These are phyloP conservation scores for Dioscorea zingiberensis DNA, from an alignment of 106 monocot genomes.

Conservation along the genomic window DNA sequence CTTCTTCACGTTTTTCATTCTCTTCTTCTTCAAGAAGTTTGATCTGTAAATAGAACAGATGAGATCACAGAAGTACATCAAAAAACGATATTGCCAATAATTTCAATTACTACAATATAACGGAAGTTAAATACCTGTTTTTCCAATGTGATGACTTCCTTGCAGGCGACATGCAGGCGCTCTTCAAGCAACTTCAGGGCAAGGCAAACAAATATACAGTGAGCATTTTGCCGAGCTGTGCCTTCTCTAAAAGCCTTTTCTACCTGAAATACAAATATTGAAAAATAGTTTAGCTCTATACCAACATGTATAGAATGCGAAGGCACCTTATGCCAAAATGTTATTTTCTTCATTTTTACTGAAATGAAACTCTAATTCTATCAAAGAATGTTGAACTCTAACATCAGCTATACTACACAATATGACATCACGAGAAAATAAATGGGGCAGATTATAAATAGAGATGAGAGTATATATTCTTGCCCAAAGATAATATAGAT, in stretches of 20 bases:
- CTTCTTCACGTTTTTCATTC: conserved; percentile 89
- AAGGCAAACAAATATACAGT: conserved; percentile 80
- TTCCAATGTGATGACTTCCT: conserved; percentile 88
- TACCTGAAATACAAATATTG: conserved; percentile 35
- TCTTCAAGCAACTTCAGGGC: conserved; percentile 86
- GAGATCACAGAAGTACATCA: not conserved
- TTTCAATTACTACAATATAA: not conserved
- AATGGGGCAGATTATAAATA: too few species aligned
- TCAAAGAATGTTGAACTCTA: too few species aligned
- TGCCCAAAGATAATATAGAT: too few species aligned
- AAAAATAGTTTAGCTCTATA: not conserved
- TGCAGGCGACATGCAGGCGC: conserved; percentile 90
- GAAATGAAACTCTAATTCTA: too few species aligned
- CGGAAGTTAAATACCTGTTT: conserved; percentile 57
- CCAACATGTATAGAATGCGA: not conserved
- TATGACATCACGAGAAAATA: too few species aligned
- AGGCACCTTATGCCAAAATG: not conserved
- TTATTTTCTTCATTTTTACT: too few species aligned
- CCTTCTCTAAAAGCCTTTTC: conserved; percentile 99
- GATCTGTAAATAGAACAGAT: conserved; percentile 35
- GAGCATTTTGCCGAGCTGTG: conserved; percentile 92
- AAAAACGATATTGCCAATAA: too few species aligned
- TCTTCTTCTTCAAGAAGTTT: conserved; percentile 98
- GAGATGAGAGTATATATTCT: too few species aligned
- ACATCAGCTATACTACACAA: too few species aligned